Evolutionary conservation across 805 yeast species (phyloP).

Genomic region (Metschnikowia reukaufii): DNA sequence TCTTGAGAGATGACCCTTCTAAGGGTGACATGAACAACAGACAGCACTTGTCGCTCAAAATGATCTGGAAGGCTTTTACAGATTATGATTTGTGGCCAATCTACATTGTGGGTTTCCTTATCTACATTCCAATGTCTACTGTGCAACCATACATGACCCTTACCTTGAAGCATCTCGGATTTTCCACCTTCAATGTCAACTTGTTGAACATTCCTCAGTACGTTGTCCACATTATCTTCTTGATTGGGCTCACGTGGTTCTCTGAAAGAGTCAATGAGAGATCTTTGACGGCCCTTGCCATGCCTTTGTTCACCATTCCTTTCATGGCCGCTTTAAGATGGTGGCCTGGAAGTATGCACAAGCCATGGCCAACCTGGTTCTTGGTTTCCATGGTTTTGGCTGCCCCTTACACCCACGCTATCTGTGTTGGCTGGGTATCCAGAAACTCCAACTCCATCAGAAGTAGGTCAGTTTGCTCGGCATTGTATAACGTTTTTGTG

Average conservation of each 20-base stretch:
- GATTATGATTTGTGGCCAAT: slow-evolving; percentile 61
- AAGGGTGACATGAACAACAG: slow-evolving; percentile 65
- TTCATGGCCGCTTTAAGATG: slow-evolving; percentile 38
- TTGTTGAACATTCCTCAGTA: slow-evolving; percentile 53
- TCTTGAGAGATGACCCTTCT: slow-evolving; percentile 61
- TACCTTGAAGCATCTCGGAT: slow-evolving; percentile 50
- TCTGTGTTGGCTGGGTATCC: slow-evolving; percentile 61
- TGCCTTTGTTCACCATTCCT: slow-evolving; percentile 27
- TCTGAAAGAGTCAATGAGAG: slow-evolving; percentile 26
- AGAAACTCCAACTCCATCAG: slow-evolving; percentile 61
- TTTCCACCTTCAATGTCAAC: slow-evolving; percentile 51
- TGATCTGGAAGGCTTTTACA: slow-evolving; percentile 38
- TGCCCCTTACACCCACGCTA: slow-evolving; percentile 52
- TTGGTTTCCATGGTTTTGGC: slow-evolving; percentile 40
- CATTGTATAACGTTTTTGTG: slow-evolving; percentile 62
- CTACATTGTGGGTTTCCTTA: slow-evolving; percentile 46
- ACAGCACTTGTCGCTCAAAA: slow-evolving; percentile 46
- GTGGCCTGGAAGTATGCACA: slow-evolving; percentile 41
- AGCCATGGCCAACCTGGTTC: slow-evolving; percentile 45
- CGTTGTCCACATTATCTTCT: slow-evolving; percentile 26
- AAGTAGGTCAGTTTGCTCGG: slow-evolving; percentile 62
- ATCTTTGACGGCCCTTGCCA: slow-evolving; percentile 21
- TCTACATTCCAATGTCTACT: slow-evolving; percentile 20
- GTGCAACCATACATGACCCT: slow-evolving; percentile 46
- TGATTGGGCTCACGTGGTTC: slow-evolving; percentile 24